Evolutionary conservation across 768 basidiomycete species (phyloP), one percentile per base, ranked within the genome.

Genomic region (Psilocybe subaeruginosa): DNA sequence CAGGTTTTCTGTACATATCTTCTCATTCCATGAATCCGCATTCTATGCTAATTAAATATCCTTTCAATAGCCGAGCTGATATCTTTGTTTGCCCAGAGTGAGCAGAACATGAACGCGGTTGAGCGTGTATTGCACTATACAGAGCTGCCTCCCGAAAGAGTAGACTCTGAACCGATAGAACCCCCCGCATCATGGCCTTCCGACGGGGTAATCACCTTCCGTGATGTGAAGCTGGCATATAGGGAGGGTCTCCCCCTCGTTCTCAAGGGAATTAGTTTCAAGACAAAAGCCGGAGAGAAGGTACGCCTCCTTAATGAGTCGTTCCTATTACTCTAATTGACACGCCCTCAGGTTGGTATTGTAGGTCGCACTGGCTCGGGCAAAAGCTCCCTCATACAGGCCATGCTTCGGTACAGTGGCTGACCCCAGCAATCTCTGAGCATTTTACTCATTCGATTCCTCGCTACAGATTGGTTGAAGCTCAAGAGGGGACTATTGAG

Each of bases 31-130:
- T 8, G 11, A 8, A 9, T 41, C 37, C 48, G 29, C 11, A 29
- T 14, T 23, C 12, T 56, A 48, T 23, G 39, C 58, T 54, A 16
- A 63, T 16, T 54, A 9, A 33, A 43, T 14, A 46, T 52, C 27
- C 37, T 50, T 29, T 46, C 54, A 49, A 67, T 12, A 86, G 83
- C 85, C 4, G 78, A 85, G 62, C 79, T 87, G 71, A 78, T 88
- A 14, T 76, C 81, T 1, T 76, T 79, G 31, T 88, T 84, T 65
- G 85, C 87, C 4, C 76, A 79, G 62, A 86, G 82, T 62, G 87
- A 88, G 68, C 85, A 88, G 70, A 86, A 87, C 67, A 89, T 90
- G 83, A 90, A 90, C 65, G 83, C 86, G 0, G 88, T 88, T 6
- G 90, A 91, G 67, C 82, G 90, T 17, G 77, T 91, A 3, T 73